Percentiles rank a stretch among this genome's conserved stretches.
Evolutionary conservation across 1,284 basidiomycete genomes (phyloP).

Genomic region (Melampsora medusae): DNA sequence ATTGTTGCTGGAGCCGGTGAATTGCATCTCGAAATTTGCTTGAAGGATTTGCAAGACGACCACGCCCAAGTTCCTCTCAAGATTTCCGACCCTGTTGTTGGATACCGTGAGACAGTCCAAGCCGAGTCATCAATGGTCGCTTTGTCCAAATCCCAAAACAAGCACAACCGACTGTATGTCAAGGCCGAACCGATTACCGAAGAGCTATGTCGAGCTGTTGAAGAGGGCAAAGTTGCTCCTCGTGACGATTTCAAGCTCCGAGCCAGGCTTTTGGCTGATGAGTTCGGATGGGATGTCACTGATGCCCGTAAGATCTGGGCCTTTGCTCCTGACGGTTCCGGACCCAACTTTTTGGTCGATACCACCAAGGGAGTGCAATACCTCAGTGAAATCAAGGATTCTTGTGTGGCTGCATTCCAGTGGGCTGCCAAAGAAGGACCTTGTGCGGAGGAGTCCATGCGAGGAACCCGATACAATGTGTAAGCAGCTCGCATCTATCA

Average conservation of each 20-base stretch:
- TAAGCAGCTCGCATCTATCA: slow-evolving; percentile 78
- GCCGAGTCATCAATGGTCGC: slow-evolving; percentile 93
- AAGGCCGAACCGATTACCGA: slow-evolving; percentile 92
- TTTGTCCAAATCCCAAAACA: slow-evolving; percentile 99
- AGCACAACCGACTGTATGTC: slow-evolving; percentile 97
- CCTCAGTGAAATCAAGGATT: slow-evolving; percentile 94
- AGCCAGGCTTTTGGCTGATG: slow-evolving; percentile 92
- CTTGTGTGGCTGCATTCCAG: slow-evolving; percentile 97
- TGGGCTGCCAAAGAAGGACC: slow-evolving; percentile 99
- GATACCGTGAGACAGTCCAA: slow-evolving; percentile 97
- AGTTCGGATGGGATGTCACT: slow-evolving; percentile 97
- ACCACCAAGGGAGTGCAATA: slow-evolving; percentile 99
- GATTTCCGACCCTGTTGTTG: slow-evolving; percentile 97
- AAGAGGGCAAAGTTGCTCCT: slow-evolving; percentile 76
- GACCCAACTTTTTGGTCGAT: slow-evolving; percentile 95
- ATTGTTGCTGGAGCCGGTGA: slow-evolving; percentile 99
- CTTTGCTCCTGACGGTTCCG: slow-evolving; percentile 98
- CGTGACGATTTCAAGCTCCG: slow-evolving; percentile 98
- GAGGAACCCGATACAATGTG: slow-evolving; percentile 93
- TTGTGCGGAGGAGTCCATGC: slow-evolving; percentile 95
- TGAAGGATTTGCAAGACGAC: slow-evolving; percentile 99
- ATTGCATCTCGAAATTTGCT: slow-evolving; percentile 97
- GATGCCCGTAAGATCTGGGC: slow-evolving; percentile 99
- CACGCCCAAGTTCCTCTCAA: slow-evolving; percentile 99
- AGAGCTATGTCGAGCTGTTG: slow-evolving; percentile 89